Percentiles rank a stretch among this genome's conserved stretches.
Evolutionary conservation across 1,139 yeast species (phyloP).

Genomic region (Candida tunisiensis): DNA sequence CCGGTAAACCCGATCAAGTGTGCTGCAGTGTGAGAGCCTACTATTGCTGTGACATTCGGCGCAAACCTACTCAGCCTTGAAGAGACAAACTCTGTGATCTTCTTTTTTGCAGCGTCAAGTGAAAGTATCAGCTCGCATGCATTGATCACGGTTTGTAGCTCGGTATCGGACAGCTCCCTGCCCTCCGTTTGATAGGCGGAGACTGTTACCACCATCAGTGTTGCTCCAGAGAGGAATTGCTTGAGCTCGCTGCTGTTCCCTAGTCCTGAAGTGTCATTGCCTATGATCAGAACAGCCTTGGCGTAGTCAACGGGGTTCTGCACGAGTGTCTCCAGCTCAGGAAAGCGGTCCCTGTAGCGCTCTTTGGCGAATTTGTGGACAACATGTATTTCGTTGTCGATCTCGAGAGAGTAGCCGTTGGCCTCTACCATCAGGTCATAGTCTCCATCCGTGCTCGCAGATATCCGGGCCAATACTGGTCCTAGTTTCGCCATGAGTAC

Average conservation of each 20-base stretch:
- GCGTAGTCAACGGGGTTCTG: conserved; percentile 53
- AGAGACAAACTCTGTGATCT: conserved; percentile 39
- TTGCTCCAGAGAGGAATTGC: conserved; percentile 38
- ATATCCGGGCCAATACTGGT: conserved; percentile 13
- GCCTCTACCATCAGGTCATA: conserved; percentile 30
- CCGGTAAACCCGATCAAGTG: conserved; percentile 58
- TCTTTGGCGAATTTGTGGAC: conserved; percentile 35
- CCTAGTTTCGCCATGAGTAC: conserved; percentile 11
- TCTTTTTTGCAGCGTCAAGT: conserved; percentile 27
- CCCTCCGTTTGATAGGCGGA: conserved; percentile 37
- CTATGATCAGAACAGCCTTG: conserved; percentile 31
- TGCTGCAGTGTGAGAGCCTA: conserved; percentile 63
- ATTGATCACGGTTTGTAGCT: conserved; percentile 24
- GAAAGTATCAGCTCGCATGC: conserved; percentile 34
- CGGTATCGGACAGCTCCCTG: conserved; percentile 18
- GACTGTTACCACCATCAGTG: conserved; percentile 57
- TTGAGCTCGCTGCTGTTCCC: conserved; percentile 20
- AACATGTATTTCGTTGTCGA: conserved; percentile 36
- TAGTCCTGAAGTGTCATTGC: conserved; percentile 27
- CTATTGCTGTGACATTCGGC: conserved; percentile 61
- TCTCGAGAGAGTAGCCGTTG: conserved; percentile 38
- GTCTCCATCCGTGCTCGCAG: conserved; percentile 3
- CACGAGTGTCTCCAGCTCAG: conserved; percentile 52
- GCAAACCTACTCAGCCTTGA: conserved; percentile 42
- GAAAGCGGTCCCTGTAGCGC: conserved; percentile 45